These are phyloP conservation scores for Ogataea hybrid DNA, from an alignment of 1,139 yeast species.

Conservation along the genomic window DNA sequence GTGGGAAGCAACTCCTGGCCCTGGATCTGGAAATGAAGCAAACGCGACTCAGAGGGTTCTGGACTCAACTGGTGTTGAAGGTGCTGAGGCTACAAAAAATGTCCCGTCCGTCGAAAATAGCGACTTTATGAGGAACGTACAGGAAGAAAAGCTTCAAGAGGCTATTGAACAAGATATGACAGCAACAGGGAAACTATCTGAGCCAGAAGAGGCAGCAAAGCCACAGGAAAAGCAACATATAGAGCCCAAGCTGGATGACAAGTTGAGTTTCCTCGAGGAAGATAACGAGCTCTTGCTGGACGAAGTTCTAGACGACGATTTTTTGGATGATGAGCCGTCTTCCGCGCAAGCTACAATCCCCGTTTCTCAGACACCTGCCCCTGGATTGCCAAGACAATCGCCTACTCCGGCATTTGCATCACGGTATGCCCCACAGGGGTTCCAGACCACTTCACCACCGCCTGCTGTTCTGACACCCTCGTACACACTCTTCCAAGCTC, in stretches of 20 bases:
- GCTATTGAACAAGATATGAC: too few relatives aligned
- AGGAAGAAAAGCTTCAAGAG: background rate
- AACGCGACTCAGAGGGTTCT: background rate
- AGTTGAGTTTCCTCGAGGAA: slow-evolving; percentile 27
- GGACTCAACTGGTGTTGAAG: background rate
- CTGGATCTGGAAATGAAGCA: too few relatives aligned
- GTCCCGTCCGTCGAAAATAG: too few relatives aligned
- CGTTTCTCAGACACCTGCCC: too few relatives aligned
- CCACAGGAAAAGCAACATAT: background rate
- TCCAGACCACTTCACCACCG: background rate
- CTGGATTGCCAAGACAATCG: slow-evolving; percentile 3
- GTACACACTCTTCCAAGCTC: background rate
- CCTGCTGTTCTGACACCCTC: background rate
- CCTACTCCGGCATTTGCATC: slow-evolving; percentile 8
- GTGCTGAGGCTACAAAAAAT: too few relatives aligned
- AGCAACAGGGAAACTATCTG: too few relatives aligned
- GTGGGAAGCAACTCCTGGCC: background rate
- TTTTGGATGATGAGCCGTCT: slow-evolving; percentile 36
- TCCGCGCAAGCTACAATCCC: background rate
- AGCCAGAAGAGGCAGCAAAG: background rate
- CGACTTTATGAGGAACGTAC: background rate
- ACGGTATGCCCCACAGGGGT: background rate
- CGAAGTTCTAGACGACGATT: slow-evolving; percentile 32
- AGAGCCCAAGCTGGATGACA: slow-evolving; percentile 22
- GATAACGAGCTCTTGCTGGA: slow-evolving; percentile 31